Base-by-base conservation (phyloP, 805 yeast genomes). In the Ogataea minuta region DNA sequence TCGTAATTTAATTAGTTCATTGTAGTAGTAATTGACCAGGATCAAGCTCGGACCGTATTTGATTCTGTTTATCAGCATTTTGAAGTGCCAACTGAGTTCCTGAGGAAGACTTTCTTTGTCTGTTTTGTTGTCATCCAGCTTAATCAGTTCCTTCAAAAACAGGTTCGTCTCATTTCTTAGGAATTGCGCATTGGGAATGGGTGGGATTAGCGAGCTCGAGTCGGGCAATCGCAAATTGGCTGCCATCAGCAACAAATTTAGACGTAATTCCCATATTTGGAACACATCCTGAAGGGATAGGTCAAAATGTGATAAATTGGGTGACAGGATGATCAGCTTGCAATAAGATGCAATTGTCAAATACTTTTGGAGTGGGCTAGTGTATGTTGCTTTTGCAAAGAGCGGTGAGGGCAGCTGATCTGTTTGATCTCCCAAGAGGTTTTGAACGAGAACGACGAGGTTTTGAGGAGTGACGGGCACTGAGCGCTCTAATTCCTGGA, bases 21-120 rank as follows among this genome's bases (percentile, higher is more conserved):
- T 66, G 54, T 71, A 75, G 27, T 67, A 52, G 31, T 68, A 74
- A 40, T 71, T 72, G 15, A 74, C 60, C 15, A 72, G 49, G 19
- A 57, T 50, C 42, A 72, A 37, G 40, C 66, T 71, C 5, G 76
- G 70, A 1, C 68, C 62, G 21, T 70, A 62, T 41, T 66, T 72
- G 36, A 75, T 56, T 37, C 74, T 55, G 23, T 70, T 57, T 17
- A 74, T 39, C 15, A 71, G 44, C 4, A 62, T 31, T 26, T 51
- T 53, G 43, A 62, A 59, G 13, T 44, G 44, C 45, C 49, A 53
- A 14, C 44, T 37, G 11, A 54, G 35, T 27, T 49, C 56, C 7
- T 39, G 25, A 2, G 56, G 60, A 14, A 49, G 36, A 14, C 25
- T 31, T 13, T 45, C 44, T 19, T 33, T 36, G n/a, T 25, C 41